These are phyloP conservation scores for Metschnikowia matae DNA, from an alignment of 805 yeast genomes.

Conservation along the genomic window DNA sequence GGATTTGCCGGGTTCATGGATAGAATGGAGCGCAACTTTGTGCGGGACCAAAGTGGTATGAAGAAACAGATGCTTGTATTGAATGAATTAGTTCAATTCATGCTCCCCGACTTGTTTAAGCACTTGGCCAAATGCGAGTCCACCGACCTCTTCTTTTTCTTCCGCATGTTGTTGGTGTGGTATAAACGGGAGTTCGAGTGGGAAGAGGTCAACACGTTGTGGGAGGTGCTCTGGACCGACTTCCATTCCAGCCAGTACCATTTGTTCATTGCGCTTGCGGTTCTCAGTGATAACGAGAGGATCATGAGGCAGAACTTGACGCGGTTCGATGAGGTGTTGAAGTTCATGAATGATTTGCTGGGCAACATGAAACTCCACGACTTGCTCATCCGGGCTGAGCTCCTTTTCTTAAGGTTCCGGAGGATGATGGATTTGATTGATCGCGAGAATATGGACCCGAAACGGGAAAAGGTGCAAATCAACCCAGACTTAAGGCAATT, in stretches of 20 bases:
- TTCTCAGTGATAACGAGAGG: constrained; percentile 81
- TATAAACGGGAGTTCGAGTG: constrained; percentile 86
- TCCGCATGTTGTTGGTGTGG: constrained; percentile 94
- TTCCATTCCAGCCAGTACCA: constrained; percentile 83
- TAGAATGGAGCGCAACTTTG: constrained; percentile 89
- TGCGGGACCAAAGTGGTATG: constrained; percentile 92
- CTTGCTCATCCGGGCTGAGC: constrained; percentile 76
- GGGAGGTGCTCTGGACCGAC: constrained; percentile 94
- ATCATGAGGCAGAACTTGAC: constrained; percentile 69
- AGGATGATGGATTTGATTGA: constrained; percentile 80
- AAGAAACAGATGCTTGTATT: constrained; percentile 79
- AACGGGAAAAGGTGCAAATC: constrained; percentile 26
- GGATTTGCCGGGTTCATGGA: constrained; percentile 86
- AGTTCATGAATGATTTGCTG: constrained; percentile 86
- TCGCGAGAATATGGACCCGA: constrained; percentile 34
- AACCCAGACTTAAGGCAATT: constrained; percentile 56
- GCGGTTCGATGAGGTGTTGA: constrained; percentile 86
- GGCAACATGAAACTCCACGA: constrained; percentile 73
- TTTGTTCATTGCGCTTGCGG: constrained; percentile 79
- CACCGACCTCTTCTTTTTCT: constrained; percentile 85
- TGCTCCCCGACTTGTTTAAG: constrained; percentile 78
- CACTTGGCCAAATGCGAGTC: constrained; percentile 88
- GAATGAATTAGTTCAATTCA: constrained; percentile 81
- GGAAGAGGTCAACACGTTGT: constrained; percentile 69
- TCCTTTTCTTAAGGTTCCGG: constrained; percentile 73